These are phyloP conservation scores for Taiozyma sp. DNA, from an alignment of 1,139 yeast genomes.

Conservation along the genomic window DNA sequence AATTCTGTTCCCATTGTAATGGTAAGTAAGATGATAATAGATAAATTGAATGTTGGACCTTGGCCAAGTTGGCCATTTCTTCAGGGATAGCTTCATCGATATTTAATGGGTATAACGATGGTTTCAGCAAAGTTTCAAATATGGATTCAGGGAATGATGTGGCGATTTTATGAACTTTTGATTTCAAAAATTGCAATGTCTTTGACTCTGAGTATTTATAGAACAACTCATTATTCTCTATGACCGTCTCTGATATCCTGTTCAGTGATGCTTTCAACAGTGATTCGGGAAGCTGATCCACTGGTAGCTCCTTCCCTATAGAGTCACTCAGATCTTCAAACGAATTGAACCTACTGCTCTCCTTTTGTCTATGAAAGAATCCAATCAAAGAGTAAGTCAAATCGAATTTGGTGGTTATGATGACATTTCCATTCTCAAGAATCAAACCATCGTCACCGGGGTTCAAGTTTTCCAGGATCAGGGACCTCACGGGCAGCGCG, in stretches of 20 bases:
- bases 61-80: conserved; percentile 25
- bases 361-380: conserved; percentile 28
- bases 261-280: conserved; percentile 26
- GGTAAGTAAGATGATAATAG: conserved; percentile 18
- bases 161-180: conserved; percentile 29
- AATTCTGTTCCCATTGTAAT: conserved; percentile 7
- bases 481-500: conserved; percentile 25
- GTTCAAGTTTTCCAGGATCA: conserved; percentile 29
- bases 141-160: conserved; percentile 28
- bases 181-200: conserved; percentile 30
- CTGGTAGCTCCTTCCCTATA: conserved; percentile 27
- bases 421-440: conserved; percentile 31
- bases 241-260: conserved; percentile 39
- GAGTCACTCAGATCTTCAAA: conserved; percentile 47
- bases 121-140: conserved; percentile 16
- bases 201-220: conserved; percentile 37
- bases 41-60: conserved; percentile 14
- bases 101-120: conserved; percentile 19
- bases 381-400: conserved; percentile 38
- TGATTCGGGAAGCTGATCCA: conserved; percentile 29
- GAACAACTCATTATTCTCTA: conserved; percentile 43
- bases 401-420: conserved; percentile 41
- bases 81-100: conserved; percentile 26
- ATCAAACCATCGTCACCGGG: conserved; percentile 21
- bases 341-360: conserved; percentile 34